Evolutionary conservation across 192 early-diverging fungal genomes (phyloP).

Genomic region (Linnemannia zychae): DNA sequence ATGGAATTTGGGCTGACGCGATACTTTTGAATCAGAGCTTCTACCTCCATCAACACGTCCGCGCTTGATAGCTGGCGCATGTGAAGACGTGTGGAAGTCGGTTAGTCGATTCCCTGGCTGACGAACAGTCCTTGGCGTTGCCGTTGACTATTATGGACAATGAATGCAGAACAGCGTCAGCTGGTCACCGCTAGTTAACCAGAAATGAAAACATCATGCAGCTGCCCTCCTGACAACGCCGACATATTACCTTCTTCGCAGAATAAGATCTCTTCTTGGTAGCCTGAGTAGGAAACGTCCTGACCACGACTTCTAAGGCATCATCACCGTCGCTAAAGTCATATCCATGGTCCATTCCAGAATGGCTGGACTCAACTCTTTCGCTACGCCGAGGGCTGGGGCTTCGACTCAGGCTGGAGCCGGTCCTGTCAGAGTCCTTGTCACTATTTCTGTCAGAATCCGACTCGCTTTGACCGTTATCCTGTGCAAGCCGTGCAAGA

Average conservation of each 20-base stretch:
- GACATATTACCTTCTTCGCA: background rate
- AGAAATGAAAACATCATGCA: no score
- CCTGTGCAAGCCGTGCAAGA: slow-evolving; percentile 34
- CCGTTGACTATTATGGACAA: background rate
- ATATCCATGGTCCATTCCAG: background rate
- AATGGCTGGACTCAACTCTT: background rate
- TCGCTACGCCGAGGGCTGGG: background rate
- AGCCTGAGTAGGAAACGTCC: background rate
- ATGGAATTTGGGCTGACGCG: background rate
- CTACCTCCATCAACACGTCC: background rate
- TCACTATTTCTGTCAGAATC: slow-evolving; percentile 3
- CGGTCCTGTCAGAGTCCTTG: background rate
- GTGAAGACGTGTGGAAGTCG: background rate
- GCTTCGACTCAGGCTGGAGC: background rate
- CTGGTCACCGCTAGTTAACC: no score
- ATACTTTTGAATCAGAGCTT: background rate
- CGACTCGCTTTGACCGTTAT: slow-evolving; percentile 20
- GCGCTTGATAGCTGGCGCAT: background rate
- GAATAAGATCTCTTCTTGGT: background rate
- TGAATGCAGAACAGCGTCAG: no score
- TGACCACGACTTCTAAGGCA: background rate
- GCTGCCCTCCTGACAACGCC: background rate
- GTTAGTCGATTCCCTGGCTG: background rate
- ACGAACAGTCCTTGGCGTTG: background rate
- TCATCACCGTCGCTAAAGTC: background rate